Base-by-base conservation (phyloP, 176 grass and related monocot genomes). In the Oryza glumipatula region DNA sequence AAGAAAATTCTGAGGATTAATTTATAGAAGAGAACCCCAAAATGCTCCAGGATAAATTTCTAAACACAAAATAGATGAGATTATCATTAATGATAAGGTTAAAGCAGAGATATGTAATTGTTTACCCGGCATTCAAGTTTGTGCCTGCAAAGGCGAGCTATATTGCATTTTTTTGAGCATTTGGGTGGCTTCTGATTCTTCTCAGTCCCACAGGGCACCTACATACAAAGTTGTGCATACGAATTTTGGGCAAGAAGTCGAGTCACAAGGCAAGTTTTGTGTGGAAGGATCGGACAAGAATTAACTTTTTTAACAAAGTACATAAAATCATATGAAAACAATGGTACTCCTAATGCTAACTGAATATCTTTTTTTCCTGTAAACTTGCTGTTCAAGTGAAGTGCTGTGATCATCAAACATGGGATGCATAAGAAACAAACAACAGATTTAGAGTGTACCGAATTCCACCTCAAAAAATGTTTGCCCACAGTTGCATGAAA, bases 171-270 rank as follows among this genome's bases (percentile, higher is more conserved):
- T 82, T 95, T 95, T 9, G 93, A 86, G 85, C 96, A 98, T 86
- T 87, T 98, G 41, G 96, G 96, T 74, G 96, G 96, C 68, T 94
- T 98, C 71, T 98, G 93, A 76, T 86, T 98, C 93, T 93, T 98
- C 67, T 98, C 96, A 73, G 93, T 94, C 12, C 96, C 96, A 84
- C 96, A 98, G 67, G 93, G 96, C 90, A 98, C 96, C 96, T 98
- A 86, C 58, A 83, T 98, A 86, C 58, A 83, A 67, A 82, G 38
- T 77, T 54, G 49, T 60, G 46, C 13, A 73, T 86, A 58, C 77
- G 38, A 82, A 76, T 58, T 26, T 77, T 67, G 12, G 28, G 73
- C 52, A 69, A 15, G 67, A 70, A 86, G 9, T 44, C 76, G 0
- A 71, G 30, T 32, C 77, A 72, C 8, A 56, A 24, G 2, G 56